These are phyloP conservation scores for Lolium multiflorum DNA, from an alignment of 176 grass and related monocot genomes.

Conservation along the genomic window DNA sequence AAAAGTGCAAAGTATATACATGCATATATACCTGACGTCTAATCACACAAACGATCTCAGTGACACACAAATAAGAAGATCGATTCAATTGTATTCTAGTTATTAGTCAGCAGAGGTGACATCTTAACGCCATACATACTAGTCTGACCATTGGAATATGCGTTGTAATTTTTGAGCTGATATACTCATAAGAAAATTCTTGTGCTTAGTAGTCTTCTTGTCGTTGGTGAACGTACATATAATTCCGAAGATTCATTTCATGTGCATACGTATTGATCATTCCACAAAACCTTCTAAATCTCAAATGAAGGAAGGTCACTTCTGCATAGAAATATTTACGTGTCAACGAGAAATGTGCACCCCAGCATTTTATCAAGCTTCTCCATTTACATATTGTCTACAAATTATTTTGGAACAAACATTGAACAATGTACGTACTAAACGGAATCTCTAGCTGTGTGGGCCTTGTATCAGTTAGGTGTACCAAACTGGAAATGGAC, in stretches of 20 bases:
- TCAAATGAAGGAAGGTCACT: neutral
- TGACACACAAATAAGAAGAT: slow-evolving; percentile 57
- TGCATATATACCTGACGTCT: slow-evolving; percentile 47
- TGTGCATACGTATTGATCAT: slow-evolving; percentile 30
- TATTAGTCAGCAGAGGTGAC: slow-evolving; percentile 64
- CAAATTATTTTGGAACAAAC: too few species aligned
- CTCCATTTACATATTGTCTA: neutral
- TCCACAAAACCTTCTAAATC: neutral
- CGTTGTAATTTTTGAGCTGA: slow-evolving; percentile 49
- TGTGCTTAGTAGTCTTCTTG: slow-evolving; percentile 35
- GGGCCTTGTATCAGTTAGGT: slow-evolving; percentile 53
- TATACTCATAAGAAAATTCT: slow-evolving; percentile 42
- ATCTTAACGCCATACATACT: slow-evolving; percentile 51
- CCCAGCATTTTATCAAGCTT: neutral
- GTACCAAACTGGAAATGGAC: slow-evolving; percentile 46
- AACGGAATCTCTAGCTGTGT: slow-evolving; percentile 26
- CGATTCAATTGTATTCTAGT: slow-evolving; percentile 51
- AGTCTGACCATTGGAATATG: slow-evolving; percentile 66
- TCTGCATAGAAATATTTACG: too few species aligned
- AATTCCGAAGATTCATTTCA: slow-evolving; percentile 16
- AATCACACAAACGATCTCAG: slow-evolving; percentile 50
- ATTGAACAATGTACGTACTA: neutral
- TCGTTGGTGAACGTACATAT: slow-evolving; percentile 17
- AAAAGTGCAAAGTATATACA: slow-evolving; percentile 17
- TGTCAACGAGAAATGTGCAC: too few species aligned